phyloP scores from a whole-genome alignment of 2,329 filamentous ascomycete species.

The Madurella fahalii region DNA sequence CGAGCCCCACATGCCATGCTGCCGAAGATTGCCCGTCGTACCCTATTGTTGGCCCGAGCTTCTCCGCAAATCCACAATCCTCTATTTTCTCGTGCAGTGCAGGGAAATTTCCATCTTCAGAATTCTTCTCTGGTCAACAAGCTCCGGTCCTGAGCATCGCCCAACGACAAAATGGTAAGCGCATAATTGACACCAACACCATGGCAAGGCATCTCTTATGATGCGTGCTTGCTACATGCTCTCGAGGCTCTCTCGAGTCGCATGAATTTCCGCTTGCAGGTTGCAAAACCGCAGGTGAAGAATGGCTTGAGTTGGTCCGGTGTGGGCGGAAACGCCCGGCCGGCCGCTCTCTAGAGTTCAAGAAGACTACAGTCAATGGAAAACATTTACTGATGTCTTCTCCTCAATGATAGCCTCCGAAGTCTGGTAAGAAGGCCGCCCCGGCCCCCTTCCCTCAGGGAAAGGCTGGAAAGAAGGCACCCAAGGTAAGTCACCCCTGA shows the following conservation, averaged over 20 bases:
- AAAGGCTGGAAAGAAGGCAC: slow-evolving; percentile 92
- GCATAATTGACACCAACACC: slow-evolving; percentile 33
- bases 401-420: slow-evolving; percentile 99
- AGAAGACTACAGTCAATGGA: slow-evolving; percentile 70
- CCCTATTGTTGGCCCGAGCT: slow-evolving; percentile 24
- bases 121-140: slow-evolving; percentile 37
- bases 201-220: slow-evolving; percentile 26
- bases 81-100: slow-evolving; percentile 22
- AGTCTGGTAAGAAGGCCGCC: slow-evolving; percentile 96
- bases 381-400: slow-evolving; percentile 92
- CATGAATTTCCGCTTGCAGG: slow-evolving; percentile 40
- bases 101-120: slow-evolving; percentile 19
- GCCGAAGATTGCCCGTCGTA: slow-evolving; percentile 23
- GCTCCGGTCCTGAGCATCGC: slow-evolving; percentile 43
- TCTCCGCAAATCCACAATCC: slow-evolving; percentile 24
- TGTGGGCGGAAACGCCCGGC: slow-evolving; percentile 51
- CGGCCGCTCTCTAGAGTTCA: slow-evolving; percentile 82
- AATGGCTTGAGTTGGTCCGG: slow-evolving; percentile 60
- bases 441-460: slow-evolving; percentile 93
- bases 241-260: slow-evolving; percentile 33
- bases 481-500: slow-evolving; percentile 69
- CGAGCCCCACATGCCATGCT: not conserved
- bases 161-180: slow-evolving; percentile 61
- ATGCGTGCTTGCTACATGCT: slow-evolving; percentile 25
- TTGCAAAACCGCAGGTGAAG: slow-evolving; percentile 50